Base-by-base conservation (phyloP, 495 filamentous ascomycete species). In the Trichoderma reesei region DNA sequence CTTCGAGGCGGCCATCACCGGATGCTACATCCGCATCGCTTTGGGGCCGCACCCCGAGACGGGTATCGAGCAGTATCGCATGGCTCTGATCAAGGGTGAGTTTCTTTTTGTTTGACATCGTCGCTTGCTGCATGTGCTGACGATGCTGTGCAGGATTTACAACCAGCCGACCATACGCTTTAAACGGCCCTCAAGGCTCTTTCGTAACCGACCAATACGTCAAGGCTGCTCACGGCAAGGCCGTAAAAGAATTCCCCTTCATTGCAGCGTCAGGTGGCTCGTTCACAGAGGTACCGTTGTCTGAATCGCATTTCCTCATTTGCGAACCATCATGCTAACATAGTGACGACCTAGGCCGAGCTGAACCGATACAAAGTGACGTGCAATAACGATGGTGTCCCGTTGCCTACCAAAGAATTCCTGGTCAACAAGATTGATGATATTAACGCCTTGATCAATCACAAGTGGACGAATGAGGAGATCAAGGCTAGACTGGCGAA, bases 51-150 rank as follows among this genome's bases (percentile, higher is more conserved):
- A 92, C 68, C 76, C 80, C 31, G 79, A 85, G 13, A 90, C 81
- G 7, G 84, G 86, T 16, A 73, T 82, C 65, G 88, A 86, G 64
- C 82, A 88, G 61, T 98, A 98, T 75, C 85, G 91, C 62, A 85
- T 98, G 79, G 87, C 86, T 41, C 74, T 90, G 68, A 91, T 98
- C 69, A 95, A 92, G 77, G 85, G 91, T 90, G 80, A 56, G 79
- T 67, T 42, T 64, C 10, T 1, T 18, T 51, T 44, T 11, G 11
- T 41, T 51, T 42, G 13, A 60, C 16, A 36, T 8, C 34, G 34
- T 41, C 16, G 56, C 4, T 3, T 10, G 36, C 39, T 18, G 1
- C 11, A 31, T 60, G 63, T 67, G 65, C 76, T 86, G 68, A 84
- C 67, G 11, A 20, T 59, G 31, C 42, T 44, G 56, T 61, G 31